Percentiles rank a stretch among this genome's conserved stretches.
Conservation (phyloP, 345 rosid species). For the Noccaea bulbosa region DNA sequence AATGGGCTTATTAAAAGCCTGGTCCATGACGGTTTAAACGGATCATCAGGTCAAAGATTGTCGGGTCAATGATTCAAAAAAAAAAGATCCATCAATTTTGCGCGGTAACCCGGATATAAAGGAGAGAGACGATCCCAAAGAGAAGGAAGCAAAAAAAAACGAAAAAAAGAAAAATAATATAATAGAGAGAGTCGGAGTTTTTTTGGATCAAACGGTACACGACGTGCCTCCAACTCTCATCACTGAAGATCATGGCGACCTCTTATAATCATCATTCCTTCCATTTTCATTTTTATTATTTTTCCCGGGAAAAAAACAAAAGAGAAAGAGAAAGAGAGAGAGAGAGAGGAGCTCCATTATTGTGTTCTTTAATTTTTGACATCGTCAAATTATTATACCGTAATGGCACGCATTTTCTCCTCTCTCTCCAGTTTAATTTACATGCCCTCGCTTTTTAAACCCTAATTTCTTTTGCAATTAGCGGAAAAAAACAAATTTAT, state of each 20-base stretch:
- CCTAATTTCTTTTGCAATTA: background rate
- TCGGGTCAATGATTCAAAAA: slow-evolving; percentile 14
- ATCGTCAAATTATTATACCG: slow-evolving; percentile 18
- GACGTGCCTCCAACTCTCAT: slow-evolving; percentile 40
- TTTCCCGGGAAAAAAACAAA: slow-evolving; percentile 32
- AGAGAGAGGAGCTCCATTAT: slow-evolving; percentile 37
- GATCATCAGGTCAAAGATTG: background rate
- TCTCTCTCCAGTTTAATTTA: slow-evolving; percentile 29
- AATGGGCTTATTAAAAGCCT: background rate
- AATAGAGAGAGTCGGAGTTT: slow-evolving; percentile 9
- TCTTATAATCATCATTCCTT: background rate
- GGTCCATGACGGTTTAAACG: background rate
- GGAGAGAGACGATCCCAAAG: slow-evolving; percentile 23
- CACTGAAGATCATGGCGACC: slow-evolving; percentile 36
- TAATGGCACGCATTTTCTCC: slow-evolving; percentile 42
- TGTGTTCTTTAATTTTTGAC: slow-evolving; percentile 25
- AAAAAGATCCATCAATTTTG: slow-evolving; percentile 24
- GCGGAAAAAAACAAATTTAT: background rate
- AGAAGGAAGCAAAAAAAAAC: background rate
- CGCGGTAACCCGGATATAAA: slow-evolving; percentile 59
- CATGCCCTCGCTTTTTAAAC: slow-evolving; percentile 22
- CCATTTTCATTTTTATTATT: slow-evolving; percentile 5
- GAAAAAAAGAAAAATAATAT: too few species aligned
- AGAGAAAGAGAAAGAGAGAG: slow-evolving; percentile 20
- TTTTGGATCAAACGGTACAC: slow-evolving; percentile 32